phyloP scores from a whole-genome alignment of 2,329 filamentous ascomycete genomes.

The Stagonosporopsis vannaccii region DNA sequence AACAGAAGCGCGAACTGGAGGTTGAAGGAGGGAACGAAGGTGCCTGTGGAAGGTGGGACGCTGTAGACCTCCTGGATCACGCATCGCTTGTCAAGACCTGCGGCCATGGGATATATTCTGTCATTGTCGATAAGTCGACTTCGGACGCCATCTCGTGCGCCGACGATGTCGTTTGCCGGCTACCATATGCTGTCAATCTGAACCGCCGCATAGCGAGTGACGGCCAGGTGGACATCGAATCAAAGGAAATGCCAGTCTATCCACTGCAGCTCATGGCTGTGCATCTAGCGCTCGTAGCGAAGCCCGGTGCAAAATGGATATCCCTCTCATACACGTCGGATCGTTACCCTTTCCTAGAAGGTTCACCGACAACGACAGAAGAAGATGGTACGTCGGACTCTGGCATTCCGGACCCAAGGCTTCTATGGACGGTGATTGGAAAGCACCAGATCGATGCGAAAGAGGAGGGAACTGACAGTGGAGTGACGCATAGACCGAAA shows the following conservation, averaged over 20 bases:
- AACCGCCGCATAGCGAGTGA: constrained; percentile 2
- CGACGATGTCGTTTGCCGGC: constrained; percentile 39
- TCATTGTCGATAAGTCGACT: constrained; percentile 50
- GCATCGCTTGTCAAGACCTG: constrained; percentile 37
- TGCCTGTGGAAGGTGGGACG: constrained; percentile 43
- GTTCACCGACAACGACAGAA: constrained; percentile 10
- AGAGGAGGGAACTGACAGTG: constrained; percentile 22
- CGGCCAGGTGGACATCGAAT: constrained; percentile 4
- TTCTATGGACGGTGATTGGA: constrained; percentile 47
- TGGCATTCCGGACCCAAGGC: constrained; percentile 48
- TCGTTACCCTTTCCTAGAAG: constrained; percentile 46
- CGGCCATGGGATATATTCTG: constrained; percentile 35
- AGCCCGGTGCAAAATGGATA: constrained; percentile 50
- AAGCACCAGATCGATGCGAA: constrained; percentile 43
- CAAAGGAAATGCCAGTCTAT: constrained; percentile 35
- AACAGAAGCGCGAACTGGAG: constrained; percentile 33
- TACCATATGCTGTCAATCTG: constrained; percentile 40
- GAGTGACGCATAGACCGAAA: constrained; percentile 44
- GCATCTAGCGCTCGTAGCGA: constrained; percentile 50
- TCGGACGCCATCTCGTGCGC: constrained; percentile 49
- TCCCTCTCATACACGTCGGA: constrained; percentile 50
- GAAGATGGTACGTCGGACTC: constrained; percentile 26
- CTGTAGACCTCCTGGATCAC: constrained; percentile 46
- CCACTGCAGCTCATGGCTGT: constrained; percentile 51
- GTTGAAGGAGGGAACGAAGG: neutral